Percentiles rank a stretch among this genome's conserved stretches.
These are phyloP conservation scores for Leishmania guyanensis DNA, from an alignment of 208 protist genomes.

Conservation along the genomic window DNA sequence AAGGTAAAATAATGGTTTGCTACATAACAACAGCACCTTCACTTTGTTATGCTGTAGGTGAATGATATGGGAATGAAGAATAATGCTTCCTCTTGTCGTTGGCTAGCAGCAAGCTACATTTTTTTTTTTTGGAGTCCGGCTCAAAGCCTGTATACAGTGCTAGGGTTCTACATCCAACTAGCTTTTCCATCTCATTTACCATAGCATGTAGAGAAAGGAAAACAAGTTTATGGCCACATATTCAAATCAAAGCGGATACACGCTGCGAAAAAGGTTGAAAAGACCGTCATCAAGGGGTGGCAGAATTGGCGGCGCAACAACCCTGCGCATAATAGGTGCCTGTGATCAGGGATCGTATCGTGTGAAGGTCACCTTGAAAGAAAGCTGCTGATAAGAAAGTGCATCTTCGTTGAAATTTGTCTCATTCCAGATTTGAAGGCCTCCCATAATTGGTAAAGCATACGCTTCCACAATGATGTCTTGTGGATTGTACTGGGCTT, in stretches of 20 bases:
- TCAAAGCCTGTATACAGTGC: not conserved
- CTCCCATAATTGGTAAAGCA: conserved; percentile 50
- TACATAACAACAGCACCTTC: not conserved
- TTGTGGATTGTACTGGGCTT: conserved; percentile 75
- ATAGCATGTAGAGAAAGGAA: not conserved
- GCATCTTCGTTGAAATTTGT: conserved; percentile 45
- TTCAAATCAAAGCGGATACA: conserved; percentile 29
- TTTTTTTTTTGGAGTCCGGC: not conserved
- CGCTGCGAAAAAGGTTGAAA: conserved; percentile 77
- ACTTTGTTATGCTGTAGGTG: not conserved
- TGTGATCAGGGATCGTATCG: conserved; percentile 50
- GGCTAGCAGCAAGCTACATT: not conserved
- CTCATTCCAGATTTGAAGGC: conserved; percentile 56
- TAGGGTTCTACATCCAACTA: not conserved
- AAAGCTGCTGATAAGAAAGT: conserved; percentile 39
- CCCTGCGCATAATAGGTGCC: conserved; percentile 39
- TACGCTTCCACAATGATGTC: conserved; percentile 77
- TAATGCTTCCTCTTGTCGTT: too few species aligned
- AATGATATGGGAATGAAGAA: not conserved
- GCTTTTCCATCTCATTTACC: not conserved
- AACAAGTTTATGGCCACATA: not conserved
- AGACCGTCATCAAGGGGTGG: conserved; percentile 60
- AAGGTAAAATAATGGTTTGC: not conserved
- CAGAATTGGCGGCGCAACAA: conserved; percentile 69
- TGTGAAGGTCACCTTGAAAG: conserved; percentile 58